phyloP scores from a whole-genome alignment of 257 asterid genomes.

The Paulownia fortunei region DNA sequence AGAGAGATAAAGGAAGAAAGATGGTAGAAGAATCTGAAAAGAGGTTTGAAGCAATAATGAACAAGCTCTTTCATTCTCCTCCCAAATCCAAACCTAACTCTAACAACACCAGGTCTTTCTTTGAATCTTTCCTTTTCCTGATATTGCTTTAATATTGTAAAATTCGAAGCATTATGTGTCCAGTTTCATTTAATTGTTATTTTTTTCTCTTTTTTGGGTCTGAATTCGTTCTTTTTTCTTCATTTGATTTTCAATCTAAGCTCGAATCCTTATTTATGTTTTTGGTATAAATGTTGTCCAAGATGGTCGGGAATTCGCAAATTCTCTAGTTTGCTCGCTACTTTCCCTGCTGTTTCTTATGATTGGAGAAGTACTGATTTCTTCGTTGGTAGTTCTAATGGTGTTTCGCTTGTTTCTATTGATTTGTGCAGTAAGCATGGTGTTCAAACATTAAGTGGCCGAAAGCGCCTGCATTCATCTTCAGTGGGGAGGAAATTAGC shows the following conservation, averaged over 20 bases:
- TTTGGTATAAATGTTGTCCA: constrained; percentile 17
- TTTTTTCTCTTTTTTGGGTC: not conserved
- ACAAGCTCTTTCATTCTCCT: constrained; percentile 62
- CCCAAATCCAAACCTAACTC: constrained; percentile 53
- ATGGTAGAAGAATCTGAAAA: constrained; percentile 81
- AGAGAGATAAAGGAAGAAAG: constrained; percentile 12
- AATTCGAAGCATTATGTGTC: constrained; percentile 22
- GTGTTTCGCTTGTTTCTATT: constrained; percentile 14
- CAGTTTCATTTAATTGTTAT: not conserved
- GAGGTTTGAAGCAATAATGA: constrained; percentile 68
- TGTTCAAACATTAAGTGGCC: constrained; percentile 56
- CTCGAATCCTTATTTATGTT: not conserved
- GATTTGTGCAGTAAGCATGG: constrained; percentile 46
- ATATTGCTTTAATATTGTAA: not conserved
- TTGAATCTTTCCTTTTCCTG: not conserved
- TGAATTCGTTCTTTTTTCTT: not conserved
- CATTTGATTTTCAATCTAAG: not conserved
- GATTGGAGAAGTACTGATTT: not conserved
- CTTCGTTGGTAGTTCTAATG: not conserved
- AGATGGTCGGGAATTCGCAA: not conserved
- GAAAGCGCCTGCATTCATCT: constrained; percentile 57
- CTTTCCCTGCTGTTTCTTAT: not conserved
- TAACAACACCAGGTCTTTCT: constrained; percentile 41
- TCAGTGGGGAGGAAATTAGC: constrained; percentile 36
- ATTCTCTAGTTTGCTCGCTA: constrained; percentile 9